Evolutionary conservation across 2,329 filamentous ascomycete species (phyloP), one percentile per base, ranked within the genome.

Genomic region (Aspergillus persii): DNA sequence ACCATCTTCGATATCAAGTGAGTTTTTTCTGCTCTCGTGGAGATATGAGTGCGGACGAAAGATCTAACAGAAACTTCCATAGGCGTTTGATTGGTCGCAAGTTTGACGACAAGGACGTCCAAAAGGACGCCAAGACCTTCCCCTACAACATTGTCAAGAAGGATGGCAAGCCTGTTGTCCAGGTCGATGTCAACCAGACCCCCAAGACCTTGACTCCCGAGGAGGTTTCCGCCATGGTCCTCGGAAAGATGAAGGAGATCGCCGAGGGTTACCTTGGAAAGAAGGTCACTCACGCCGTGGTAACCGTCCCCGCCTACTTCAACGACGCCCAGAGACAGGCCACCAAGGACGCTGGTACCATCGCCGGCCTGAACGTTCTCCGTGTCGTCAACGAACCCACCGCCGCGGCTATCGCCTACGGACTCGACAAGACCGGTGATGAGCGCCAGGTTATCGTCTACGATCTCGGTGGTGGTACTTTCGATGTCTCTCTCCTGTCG

Each of bases 321-420:
- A 96, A 96, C 82, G 93, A 96, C 83, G 93, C 92, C 81, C 93
- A 97, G 85, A 87, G 93, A 81, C 92, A 96, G 81, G 92, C 93
- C 63, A 96, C 92, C 80, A 96, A 96, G 87, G 92, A 96, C 76
- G 93, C 93, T 70, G 93, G 92, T 77, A 84, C 84, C 66, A 96
- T 97, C 74, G 92, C 93, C 73, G 93, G 93, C 76, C 87, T 97
- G 63, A 96, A 96, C 78, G 91, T 96, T 71, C 90, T 96, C 76
- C 92, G 93, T 83, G 92, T 97, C 66, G 92, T 96, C 76, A 96
- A 96, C 84, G 93, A 96, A 81, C 93, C 93, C 72, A 96, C 93
- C 72, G 93, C 93, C 75, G 93, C 93, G 76, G 93, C 92, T 79
- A 92, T 96, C 76, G 93, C 93, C 71, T 96, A 96, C 79, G 92